Base-by-base conservation (phyloP, 1,284 basidiomycete genomes). In the Apiotrichum siamense region DNA sequence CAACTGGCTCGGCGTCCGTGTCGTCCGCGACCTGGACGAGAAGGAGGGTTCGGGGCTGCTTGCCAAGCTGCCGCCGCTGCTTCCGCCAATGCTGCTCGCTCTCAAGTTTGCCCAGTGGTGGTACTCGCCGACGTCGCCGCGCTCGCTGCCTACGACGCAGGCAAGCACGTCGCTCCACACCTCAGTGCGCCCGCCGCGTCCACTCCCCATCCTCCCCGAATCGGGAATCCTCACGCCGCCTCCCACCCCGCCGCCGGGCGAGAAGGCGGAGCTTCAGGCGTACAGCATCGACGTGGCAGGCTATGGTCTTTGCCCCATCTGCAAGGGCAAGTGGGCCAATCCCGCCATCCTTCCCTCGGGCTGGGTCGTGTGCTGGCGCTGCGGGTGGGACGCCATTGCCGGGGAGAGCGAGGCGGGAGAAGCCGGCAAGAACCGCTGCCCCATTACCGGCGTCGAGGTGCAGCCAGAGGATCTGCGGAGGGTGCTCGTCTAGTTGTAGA, bases 71-170 rank as follows among this genome's bases (percentile, higher is more conserved):
- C 67, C 65, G 23, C 63, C 66, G 2, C 60, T 94, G 40, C 79
- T 93, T 15, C 80, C 96, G 2, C 87, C 88, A 4, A 85, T 90
- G 31, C 93, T 99, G 55, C 96, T 99, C 72, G 86, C 91, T 69
- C 81, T 99, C 78, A 97, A 96, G 74, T 94, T 98, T 73, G 78
- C 97, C 27, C 92, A 98, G 75, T 99, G 96, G 93, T 98, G 96
- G 93, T 98, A 97, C 73, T 94, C 91, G 17, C 88, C 93, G 10
- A 82, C 83, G 26, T 97, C 93, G 3, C 92, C 93, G n/a, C 85
- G 88, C 44, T 80, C 84, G 33, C 80, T 84, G 18, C 71, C 88
- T 3, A 55, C 43, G 81, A 85, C 57, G 79, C 83, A 50, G 78
- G 82, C 39, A 66, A 86, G 49, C 77, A 23, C 82, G 81, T 40